Base-by-base conservation (phyloP, 2,329 filamentous ascomycete genomes). In the Leptodontidium sp. region DNA sequence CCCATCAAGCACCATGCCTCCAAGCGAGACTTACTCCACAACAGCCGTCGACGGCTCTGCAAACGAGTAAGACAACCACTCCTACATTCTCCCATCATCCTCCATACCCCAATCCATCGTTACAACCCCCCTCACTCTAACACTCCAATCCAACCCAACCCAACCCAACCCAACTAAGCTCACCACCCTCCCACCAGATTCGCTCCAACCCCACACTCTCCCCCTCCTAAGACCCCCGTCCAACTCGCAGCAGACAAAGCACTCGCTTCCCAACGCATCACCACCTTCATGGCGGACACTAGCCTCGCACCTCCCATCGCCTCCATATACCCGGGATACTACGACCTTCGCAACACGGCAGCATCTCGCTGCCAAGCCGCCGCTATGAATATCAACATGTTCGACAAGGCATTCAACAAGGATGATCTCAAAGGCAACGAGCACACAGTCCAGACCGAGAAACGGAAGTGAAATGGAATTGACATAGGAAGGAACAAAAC, bases 231-330 rank as follows among this genome's bases (percentile, higher is more conserved):
- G 29, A 1, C 29, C 29, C 29, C 29, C 29, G 29, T 6, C 29
- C 29, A 32, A 32, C 7, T 17, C 4, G 17, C n/a, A 15, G n/a
- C 32, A 21, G 38, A 24, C 35, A 15, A 6, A 26, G 21, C 35
- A 38, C 32, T 40, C 4, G 15, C 55, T 38, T 15, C 38, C 55
- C 35, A 59, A 43, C 55, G 55, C 35, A 43, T 59, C 55, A 43
- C 32, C 32, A 43, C 55, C n/a, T 59, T 59, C 35, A 2, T 59
- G 7, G 32, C 35, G 43, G 55, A 59, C 55, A 59, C 55, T 15
- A 15, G n/a, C 2, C 55, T 43, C n/a, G 4, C 59, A n/a, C 12
- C 59, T 11, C 21, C 59, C 4, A 35, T 29, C 40, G 14, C 24
- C 49, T 14, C 26, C 1, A 38, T 24, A 14, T 21, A n/a, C 14